Base-by-base conservation (phyloP, 1,284 basidiomycete genomes). In the Cutaneotrichosporon sp. region DNA sequence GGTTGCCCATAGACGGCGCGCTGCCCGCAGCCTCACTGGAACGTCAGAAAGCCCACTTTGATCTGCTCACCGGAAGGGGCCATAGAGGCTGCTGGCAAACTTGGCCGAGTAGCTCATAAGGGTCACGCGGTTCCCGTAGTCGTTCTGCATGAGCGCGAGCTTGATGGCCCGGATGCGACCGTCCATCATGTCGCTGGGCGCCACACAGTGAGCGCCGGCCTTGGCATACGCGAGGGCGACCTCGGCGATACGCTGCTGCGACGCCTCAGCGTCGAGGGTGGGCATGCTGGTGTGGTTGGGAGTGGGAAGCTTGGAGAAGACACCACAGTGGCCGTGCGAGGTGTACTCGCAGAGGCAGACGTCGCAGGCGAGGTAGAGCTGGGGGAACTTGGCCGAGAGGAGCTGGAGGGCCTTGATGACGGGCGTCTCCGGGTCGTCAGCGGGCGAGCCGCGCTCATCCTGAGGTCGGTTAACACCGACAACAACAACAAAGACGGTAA, bases 341-440 rank as follows among this genome's bases (percentile, higher is more conserved):
- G 97, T 98, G 83, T 99, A 99, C 80, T 99, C 97, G 84, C 97
- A 99, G n/a, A 99, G 86, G 75, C 97, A 99, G 29, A 99, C 97
- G 74, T 99, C 97, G 72, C 87, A 87, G 0, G 93, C 91, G 69
- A 99, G 88, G 82, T 92, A 92, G 25, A 95, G 81, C 13, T 83
- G 77, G 1, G 97, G 95, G 81, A 89, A 99, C 61, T 90, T 84
- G 10, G 80, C 64, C 18, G 89, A 86, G 25, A 99, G 83, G 59
- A 87, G 87, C 70, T 87, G 85, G 71, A 98, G 89, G 14, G 92
- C 94, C 58, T 86, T 87, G 69, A 99, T 97, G 72, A 99, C 95
- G 27, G 97, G 95, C 0, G 95, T 95, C 1, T 85, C 70, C 4
- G 87, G 85, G 72, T 97, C 93, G 75, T 99, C 97, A 42, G 97